Percentiles rank a stretch among this genome's conserved stretches.
Conservation (phyloP, 805 yeast genomes). For the Nakazawaea ernobii region DNA sequence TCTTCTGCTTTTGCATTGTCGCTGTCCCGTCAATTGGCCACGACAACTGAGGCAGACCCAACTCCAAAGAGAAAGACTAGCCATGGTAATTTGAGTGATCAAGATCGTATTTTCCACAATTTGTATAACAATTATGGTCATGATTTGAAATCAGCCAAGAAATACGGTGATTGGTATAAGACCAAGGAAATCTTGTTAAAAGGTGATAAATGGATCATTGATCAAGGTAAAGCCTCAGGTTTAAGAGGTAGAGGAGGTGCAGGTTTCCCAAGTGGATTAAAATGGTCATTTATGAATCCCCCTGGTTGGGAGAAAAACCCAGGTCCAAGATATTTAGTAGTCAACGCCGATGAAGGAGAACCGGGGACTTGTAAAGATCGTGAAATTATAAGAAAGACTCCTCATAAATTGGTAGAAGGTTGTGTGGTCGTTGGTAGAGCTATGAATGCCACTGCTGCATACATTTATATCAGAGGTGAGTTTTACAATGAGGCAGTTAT, state of each 20-base stretch:
- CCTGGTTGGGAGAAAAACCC: conserved; percentile 90
- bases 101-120: conserved; percentile 84
- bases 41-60: conserved; percentile 42
- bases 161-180: conserved; percentile 89
- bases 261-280: conserved; percentile 86
- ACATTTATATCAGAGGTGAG: conserved; percentile 87
- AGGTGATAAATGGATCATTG: conserved; percentile 88
- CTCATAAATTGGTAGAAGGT: conserved; percentile 90
- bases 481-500: conserved; percentile 75
- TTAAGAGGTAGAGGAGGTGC: conserved; percentile 93
- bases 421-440: conserved; percentile 85
- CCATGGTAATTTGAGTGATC: conserved; percentile 74
- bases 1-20: background rate
- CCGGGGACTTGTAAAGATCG: conserved; percentile 94
- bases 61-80: conserved; percentile 37
- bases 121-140: conserved; percentile 70
- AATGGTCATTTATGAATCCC: conserved; percentile 93
- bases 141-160: conserved; percentile 67
- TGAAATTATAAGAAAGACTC: conserved; percentile 86
- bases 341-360: conserved; percentile 93
- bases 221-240: conserved; percentile 79
- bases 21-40: conserved; percentile 16
- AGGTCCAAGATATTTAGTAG: conserved; percentile 87
- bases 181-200: conserved; percentile 79
- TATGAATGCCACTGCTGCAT: conserved; percentile 91